Evolutionary conservation across 2,329 filamentous ascomycete species (phyloP), one percentile per base, ranked within the genome.

Genomic region (Lasiodiplodia gonubiensis): DNA sequence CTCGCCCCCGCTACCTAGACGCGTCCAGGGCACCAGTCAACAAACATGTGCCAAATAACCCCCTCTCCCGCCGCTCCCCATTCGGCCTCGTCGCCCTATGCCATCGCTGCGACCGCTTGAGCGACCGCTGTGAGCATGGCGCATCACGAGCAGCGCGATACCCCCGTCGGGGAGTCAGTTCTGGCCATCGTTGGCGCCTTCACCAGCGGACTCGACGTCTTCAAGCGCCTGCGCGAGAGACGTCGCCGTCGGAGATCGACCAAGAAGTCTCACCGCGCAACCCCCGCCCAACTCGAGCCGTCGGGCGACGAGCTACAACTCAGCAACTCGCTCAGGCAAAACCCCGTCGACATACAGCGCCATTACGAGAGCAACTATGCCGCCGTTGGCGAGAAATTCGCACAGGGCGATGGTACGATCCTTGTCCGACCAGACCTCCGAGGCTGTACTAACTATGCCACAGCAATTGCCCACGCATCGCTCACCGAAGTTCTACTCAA

Each of bases 401-500:
- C 79, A 8, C 74, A 77, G 35, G 82, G 82, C 65, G 82, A 84
- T 72, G 73, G 82, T 83, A 71, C 74, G 79, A 21, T 11, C 8
- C 51, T 25, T 57, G 18, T 18, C 27, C 8, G 11, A n/a, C 18
- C 30, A 27, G 10, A 18, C 2, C 18, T 3, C 30, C 16, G 18
- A 37, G 30, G 37, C 60, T 67, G 68, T 52, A 69, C 64, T 67
- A 33, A 70, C 72, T 30, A 70, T 60, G 6, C 10, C 27, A 42
- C 67, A 83, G 82, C 79, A 54, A 80, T 80, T 65, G 82, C 81
- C 18, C 81, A 82, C 68, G 78, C 78, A 3, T 79, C 78, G n/a
- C 80, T 84, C 23, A 79, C 80, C 12, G 80, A 80, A 68, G 80
- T 81, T 21, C 70, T 84, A 27, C 76, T 83, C 67, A 81, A 77